A percentile compares a stretch with the other conserved stretches of the same genome.
Conservation (phyloP, 768 basidiomycete genomes). For the Phlebiopsis gigantea region DNA sequence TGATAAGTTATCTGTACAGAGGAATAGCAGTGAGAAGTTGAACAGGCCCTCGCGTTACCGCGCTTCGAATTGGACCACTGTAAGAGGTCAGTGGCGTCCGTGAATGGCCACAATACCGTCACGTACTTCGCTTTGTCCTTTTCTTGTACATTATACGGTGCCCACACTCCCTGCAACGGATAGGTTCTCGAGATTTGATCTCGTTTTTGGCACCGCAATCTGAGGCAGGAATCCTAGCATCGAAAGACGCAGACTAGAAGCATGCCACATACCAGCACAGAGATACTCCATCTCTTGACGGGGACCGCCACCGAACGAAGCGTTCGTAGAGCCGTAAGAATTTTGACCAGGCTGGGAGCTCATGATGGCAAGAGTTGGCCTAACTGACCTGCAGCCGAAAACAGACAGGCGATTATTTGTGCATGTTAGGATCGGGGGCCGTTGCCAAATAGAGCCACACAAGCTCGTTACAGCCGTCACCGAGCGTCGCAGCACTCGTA, state of each 20-base stretch:
- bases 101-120: not conserved
- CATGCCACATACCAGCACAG: slow-evolving; percentile 61
- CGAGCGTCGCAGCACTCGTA: slow-evolving; percentile 7
- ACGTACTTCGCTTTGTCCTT: slow-evolving; percentile 86
- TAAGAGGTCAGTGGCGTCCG: slow-evolving; percentile 1
- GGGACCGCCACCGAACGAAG: not conserved
- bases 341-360: slow-evolving; percentile 5
- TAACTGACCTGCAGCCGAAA: slow-evolving; percentile 1
- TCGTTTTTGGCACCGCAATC: slow-evolving; percentile 93
- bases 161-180: slow-evolving; percentile 94
- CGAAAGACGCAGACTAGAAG: not conserved
- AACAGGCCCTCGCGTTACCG: no score
- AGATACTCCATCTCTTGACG: slow-evolving; percentile 77
- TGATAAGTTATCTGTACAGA: not conserved
- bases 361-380: slow-evolving; percentile 10
- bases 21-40: not conserved
- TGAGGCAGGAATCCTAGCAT: not conserved
- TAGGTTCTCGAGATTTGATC: slow-evolving; percentile 86
- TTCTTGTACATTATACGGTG: slow-evolving; percentile 99
- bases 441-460: slow-evolving; percentile 11
- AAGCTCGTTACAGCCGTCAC: slow-evolving; percentile 8
- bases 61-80: slow-evolving; percentile 85
- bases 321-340: not conserved
- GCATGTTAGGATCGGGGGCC: slow-evolving; percentile 16
- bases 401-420: slow-evolving; percentile 10